These are phyloP conservation scores for Mycocentrospora acerina DNA, from an alignment of 2,329 filamentous ascomycete genomes.

Conservation along the genomic window DNA sequence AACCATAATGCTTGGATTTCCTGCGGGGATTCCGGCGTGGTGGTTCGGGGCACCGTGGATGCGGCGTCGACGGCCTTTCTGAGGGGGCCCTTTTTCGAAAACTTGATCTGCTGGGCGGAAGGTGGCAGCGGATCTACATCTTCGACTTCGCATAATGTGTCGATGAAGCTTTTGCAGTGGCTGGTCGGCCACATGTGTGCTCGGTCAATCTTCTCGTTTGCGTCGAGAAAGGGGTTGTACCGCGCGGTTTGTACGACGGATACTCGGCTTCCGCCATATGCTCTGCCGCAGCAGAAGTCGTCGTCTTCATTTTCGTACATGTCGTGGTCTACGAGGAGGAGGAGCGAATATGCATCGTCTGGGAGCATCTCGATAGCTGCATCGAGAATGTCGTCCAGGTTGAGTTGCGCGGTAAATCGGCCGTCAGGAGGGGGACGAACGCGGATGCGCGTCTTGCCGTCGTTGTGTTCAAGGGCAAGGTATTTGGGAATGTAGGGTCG, in stretches of 20 bases:
- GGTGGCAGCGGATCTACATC: conserved; percentile 15
- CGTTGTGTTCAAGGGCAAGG: conserved; percentile 50
- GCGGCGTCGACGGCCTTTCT: conserved; percentile 16
- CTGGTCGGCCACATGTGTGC: conserved; percentile 65
- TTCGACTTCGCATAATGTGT: conserved; percentile 40
- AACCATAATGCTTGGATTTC: conserved; percentile 56
- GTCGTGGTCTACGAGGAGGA: conserved; percentile 63
- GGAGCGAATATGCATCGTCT: conserved; percentile 58
- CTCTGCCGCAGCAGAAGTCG: conserved; percentile 66
- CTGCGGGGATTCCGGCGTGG: conserved; percentile 7
- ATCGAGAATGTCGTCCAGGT: conserved; percentile 64
- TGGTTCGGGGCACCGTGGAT: conserved; percentile 2
- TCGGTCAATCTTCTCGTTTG: conserved; percentile 46
- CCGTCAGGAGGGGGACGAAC: conserved; percentile 52
- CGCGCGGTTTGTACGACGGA: conserved; percentile 63
- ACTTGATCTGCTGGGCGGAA: conserved; percentile 10
- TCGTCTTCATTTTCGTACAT: conserved; percentile 67
- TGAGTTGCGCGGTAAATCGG: conserved; percentile 55
- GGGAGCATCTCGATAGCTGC: conserved; percentile 57
- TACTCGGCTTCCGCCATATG: conserved; percentile 65
- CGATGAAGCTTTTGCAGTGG: conserved; percentile 59
- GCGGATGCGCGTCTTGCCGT: conserved; percentile 53
- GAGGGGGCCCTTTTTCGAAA: conserved; percentile 13
- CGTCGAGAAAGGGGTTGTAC: conserved; percentile 57
- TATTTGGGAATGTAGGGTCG: conserved; percentile 23